phyloP scores from a whole-genome alignment of 495 filamentous ascomycete species.

The Melanomma pulvis-pyrius region DNA sequence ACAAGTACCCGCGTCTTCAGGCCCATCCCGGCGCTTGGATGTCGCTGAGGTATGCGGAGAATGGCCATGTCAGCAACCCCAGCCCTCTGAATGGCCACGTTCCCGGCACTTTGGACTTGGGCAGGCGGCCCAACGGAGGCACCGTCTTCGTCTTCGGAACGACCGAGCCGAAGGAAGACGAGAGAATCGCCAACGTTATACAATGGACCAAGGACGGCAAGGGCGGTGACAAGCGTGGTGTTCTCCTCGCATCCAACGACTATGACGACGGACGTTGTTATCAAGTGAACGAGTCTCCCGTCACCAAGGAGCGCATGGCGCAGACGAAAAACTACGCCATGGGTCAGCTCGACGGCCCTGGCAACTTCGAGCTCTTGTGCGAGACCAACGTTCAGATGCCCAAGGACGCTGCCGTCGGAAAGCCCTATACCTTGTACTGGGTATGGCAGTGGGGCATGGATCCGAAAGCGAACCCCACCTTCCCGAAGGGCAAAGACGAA shows the following conservation, averaged over 20 bases:
- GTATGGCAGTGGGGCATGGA: conserved; percentile 76
- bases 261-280: conserved; percentile 71
- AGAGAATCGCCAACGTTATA: conserved; percentile 70
- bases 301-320: conserved; percentile 57
- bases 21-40: conserved; percentile 69
- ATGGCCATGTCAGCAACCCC: conserved; percentile 80
- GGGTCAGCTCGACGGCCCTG: conserved; percentile 42
- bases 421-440: conserved; percentile 79
- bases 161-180: conserved; percentile 59
- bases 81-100: conserved; percentile 47
- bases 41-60: conserved; percentile 78
- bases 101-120: conserved; percentile 17
- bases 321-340: conserved; percentile 50
- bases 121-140: conserved; percentile 71
- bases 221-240: conserved; percentile 73
- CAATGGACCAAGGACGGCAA: conserved; percentile 76
- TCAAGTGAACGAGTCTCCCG: conserved; percentile 61
- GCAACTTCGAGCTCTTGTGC: conserved; percentile 61
- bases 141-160: conserved; percentile 85
- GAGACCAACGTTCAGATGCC: conserved; percentile 70
- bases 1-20: conserved; percentile 62
- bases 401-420: conserved; percentile 53
- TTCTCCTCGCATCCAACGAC: conserved; percentile 69
- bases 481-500: conserved; percentile 62
- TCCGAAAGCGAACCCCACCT: conserved; percentile 49